These are phyloP conservation scores for Aspergillus floridensis DNA, from an alignment of 2,329 filamentous ascomycete species.

Conservation along the genomic window DNA sequence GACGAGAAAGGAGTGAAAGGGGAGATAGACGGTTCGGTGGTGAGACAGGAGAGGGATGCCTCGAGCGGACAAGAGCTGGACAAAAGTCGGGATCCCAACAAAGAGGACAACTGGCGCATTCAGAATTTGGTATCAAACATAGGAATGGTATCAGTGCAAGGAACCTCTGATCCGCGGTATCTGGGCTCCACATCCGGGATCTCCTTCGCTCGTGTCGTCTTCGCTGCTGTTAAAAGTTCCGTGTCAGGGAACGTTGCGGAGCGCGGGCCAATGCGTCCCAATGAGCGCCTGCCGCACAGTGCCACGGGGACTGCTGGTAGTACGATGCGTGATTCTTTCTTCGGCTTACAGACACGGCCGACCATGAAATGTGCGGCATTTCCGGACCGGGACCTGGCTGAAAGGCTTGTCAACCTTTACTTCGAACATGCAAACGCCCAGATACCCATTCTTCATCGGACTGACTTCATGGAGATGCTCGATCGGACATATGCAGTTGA, in stretches of 20 bases:
- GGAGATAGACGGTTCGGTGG: slow-evolving; percentile 20
- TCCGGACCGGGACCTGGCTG: slow-evolving; percentile 71
- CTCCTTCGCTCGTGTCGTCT: slow-evolving; percentile 90
- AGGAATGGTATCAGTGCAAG: slow-evolving; percentile 74
- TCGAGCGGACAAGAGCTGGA: slow-evolving; percentile 24
- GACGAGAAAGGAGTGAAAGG: slow-evolving; percentile 22
- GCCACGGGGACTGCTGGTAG: slow-evolving; percentile 60
- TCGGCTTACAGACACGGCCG: slow-evolving; percentile 88
- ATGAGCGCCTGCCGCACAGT: slow-evolving; percentile 52
- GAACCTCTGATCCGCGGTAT: slow-evolving; percentile 73
- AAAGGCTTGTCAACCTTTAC: slow-evolving; percentile 74
- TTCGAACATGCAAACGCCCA: slow-evolving; percentile 97
- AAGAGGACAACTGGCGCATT: slow-evolving; percentile 59
- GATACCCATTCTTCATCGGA: slow-evolving; percentile 85
- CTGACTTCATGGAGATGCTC: slow-evolving; percentile 85
- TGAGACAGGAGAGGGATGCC: slow-evolving; percentile 19
- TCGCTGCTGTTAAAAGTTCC: slow-evolving; percentile 84
- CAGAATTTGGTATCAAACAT: slow-evolving; percentile 68
- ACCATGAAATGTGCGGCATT: slow-evolving; percentile 83
- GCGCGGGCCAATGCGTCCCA: slow-evolving; percentile 60
- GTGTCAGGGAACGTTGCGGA: slow-evolving; percentile 59
- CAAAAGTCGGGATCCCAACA: slow-evolving; percentile 45
- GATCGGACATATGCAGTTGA: slow-evolving; percentile 73
- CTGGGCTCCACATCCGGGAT: slow-evolving; percentile 85
- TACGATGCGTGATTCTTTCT: slow-evolving; percentile 93